Base-by-base conservation (phyloP, 352 stramenopile genomes). In the Phytophthora cactorum region DNA sequence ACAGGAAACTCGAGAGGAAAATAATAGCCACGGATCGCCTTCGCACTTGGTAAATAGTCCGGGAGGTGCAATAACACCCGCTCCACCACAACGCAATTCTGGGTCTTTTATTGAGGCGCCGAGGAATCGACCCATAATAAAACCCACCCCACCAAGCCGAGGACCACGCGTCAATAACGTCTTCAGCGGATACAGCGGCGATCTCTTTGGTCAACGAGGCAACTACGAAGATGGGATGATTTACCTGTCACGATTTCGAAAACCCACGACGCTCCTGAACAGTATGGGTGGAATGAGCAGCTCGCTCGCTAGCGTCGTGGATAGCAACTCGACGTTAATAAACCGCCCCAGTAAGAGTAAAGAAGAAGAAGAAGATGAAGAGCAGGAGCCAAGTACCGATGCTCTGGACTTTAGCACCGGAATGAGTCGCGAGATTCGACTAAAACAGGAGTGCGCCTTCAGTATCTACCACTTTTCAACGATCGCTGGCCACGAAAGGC, bases 181-280 rank as follows among this genome's bases (percentile, higher is more conserved):
- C 11, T 88, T 95, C 38, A 65, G 59, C 7, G 75, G 68, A 17
- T 97, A 97, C 60, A 63, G 68, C 4, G 89, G 89, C 5, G 89
- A 97, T 57, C 62, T 96, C 12, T 97, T 97, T 64, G 86, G 79
- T 36, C 89, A 95, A 65, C 84, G 82, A 11, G 88, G 88, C 9
- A 88, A 93, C 47, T 95, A 95, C 55, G 79, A 95, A 55, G 80
- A 92, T 56, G 89, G 88, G 27, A 93, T 97, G 84, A 96, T 96
- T 57, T 97, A 97, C 59, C 47, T 95, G 41, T 95, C 87, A 5
- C 83, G 87, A 15, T 91, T 95, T 52, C 77, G 78, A 38, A 93
- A 93, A 46, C 87, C 83, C 4, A 73, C 56, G 0, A 73, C 76
- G 12, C 49, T 79, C 7, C 51, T 65, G 34, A 78, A 77, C 28